Evolutionary conservation across 2,329 filamentous ascomycete species (phyloP), one percentile per base, ranked within the genome.

Genomic region (Rhynchosporium graminicola): DNA sequence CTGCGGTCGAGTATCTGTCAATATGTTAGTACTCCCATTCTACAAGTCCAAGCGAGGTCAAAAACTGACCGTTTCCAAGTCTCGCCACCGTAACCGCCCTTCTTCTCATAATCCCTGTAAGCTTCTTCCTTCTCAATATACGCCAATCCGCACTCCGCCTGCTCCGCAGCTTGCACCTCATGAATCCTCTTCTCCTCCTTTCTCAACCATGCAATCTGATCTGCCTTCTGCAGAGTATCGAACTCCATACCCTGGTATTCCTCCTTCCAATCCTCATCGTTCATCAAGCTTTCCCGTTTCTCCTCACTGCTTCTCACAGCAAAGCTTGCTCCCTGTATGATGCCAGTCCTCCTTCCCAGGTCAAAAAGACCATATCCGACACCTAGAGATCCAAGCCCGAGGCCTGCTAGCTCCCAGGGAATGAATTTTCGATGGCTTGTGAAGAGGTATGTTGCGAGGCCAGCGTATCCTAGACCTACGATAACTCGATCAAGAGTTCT

Each of bases 181-280:
- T 76, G 2, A 68, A 67, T 29, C 67, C 78, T 55, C 63, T 68
- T n/a, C 64, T 68, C 12, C 73, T 79, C 36, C 72, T 79, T 6
- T 62, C 61, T 63, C 60, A 67, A 60, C 63, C 63, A 67, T 12
- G 40, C 42, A 51, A 67, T 63, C 58, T 67, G 63, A 29, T 67
- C 63, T 13, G 45, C 42, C 3, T 48, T 47, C 13, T 60, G 48
- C 46, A 65, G n/a, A n/a, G 51, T 42, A 20, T 61, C 57, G 29
- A 62, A 67, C 13, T 65, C 63, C 42, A 48, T 40, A 2, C 63
- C 63, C 54, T 55, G 54, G 28, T 63, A 67, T 48, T 29, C 63
- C 67, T 2, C 77, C 73, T 65, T 76, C 77, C 31, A 51, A 57
- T 15, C 68, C 69, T 48, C 67, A 20, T 55, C 59, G 3, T 64